These are phyloP conservation scores for Pilobolus umbonatus DNA, from an alignment of 192 early-diverging fungal species.

Conservation along the genomic window DNA sequence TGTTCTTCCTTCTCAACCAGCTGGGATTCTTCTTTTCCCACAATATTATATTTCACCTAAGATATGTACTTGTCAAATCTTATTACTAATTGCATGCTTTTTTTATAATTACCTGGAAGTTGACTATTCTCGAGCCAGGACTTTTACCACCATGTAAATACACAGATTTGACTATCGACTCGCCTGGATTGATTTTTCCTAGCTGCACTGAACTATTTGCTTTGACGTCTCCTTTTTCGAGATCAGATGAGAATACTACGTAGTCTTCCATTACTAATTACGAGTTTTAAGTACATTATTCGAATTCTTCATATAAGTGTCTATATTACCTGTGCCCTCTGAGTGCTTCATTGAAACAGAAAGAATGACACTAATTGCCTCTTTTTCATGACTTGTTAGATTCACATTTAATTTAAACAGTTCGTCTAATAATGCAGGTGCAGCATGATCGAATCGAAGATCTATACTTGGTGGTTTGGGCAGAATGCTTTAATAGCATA, in stretches of 20 bases:
- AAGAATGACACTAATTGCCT: slow-evolving; percentile 52
- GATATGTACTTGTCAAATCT: slow-evolving; percentile 20
- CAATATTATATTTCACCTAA: slow-evolving; percentile 37
- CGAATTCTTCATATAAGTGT: not conserved
- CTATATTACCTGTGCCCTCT: slow-evolving; percentile 34
- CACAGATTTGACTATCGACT: slow-evolving; percentile 17
- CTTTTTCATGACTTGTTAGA: slow-evolving; percentile 58
- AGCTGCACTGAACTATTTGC: slow-evolving; percentile 31
- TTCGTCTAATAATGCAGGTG: slow-evolving; percentile 69
- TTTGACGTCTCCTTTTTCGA: slow-evolving; percentile 8
- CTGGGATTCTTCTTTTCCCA: slow-evolving; percentile 27
- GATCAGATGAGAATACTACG: slow-evolving; percentile 11
- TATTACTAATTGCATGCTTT: slow-evolving; percentile 15
- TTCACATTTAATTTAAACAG: slow-evolving; percentile 54
- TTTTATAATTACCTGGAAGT: slow-evolving; percentile 29
- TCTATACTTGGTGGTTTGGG: slow-evolving; percentile 59
- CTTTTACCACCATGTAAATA: slow-evolving; percentile 30
- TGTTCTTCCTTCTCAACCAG: slow-evolving; percentile 55
- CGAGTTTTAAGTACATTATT: too few relatives aligned
- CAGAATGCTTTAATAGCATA: slow-evolving; percentile 34
- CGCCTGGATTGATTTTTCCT: slow-evolving; percentile 40
- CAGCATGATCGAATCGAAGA: slow-evolving; percentile 43
- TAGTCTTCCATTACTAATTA: slow-evolving; percentile 20
- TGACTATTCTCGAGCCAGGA: slow-evolving; percentile 24
- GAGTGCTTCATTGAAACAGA: slow-evolving; percentile 55